Evolutionary conservation across 805 yeast genomes (phyloP).

Genomic region (Pichia deserticola): DNA sequence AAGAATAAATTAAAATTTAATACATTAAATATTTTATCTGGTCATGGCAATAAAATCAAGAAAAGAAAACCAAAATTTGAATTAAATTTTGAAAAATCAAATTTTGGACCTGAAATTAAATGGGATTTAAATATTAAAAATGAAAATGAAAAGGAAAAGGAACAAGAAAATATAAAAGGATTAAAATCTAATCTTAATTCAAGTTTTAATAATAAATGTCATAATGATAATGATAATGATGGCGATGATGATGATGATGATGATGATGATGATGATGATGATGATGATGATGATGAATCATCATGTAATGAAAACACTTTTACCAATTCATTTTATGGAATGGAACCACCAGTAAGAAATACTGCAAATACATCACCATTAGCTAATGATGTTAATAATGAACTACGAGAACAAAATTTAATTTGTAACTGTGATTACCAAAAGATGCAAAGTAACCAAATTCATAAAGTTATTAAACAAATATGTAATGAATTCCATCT

Average conservation of each 20-base stretch:
- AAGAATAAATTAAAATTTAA: slow-evolving; percentile 24
- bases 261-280: not conserved
- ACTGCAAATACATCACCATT: slow-evolving; percentile 8
- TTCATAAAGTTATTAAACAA: not conserved
- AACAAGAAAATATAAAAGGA: not conserved
- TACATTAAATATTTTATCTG: slow-evolving; percentile 12
- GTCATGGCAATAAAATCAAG: slow-evolving; percentile 4
- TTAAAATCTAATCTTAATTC: no score
- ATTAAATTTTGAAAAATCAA: slow-evolving; percentile 19
- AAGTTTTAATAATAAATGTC: no score
- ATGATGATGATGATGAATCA: not conserved
- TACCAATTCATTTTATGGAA: not conserved
- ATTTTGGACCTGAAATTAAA: slow-evolving; percentile 20
- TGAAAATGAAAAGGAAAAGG: not conserved
- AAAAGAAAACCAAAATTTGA: slow-evolving; percentile 34
- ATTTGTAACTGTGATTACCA: no score
- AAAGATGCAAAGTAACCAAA: not conserved
- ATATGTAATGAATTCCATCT: not conserved
- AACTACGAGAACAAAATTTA: not conserved
- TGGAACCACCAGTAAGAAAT: not conserved
- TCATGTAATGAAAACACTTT: not conserved
- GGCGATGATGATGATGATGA: not conserved
- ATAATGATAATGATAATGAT: not conserved
- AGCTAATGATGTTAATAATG: not conserved
- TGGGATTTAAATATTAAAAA: slow-evolving; percentile 18